phyloP scores from a whole-genome alignment of 2,329 filamentous ascomycete genomes.

The Thermothelomyces thermophilus region DNA sequence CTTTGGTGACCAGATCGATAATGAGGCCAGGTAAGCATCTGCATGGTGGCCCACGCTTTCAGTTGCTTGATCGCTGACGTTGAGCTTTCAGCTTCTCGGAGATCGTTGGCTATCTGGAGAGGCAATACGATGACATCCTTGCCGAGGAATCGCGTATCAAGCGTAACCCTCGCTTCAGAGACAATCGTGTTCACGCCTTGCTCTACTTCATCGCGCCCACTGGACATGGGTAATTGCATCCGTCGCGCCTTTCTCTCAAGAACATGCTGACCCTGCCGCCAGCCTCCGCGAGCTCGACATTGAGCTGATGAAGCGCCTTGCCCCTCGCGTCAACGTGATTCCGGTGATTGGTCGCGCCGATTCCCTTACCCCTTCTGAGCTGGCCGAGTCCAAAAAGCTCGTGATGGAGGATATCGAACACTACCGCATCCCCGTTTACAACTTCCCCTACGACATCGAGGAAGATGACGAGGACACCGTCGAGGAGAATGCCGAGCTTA shows the following conservation, averaged over 20 bases:
- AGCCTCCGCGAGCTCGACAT: constrained; percentile 98
- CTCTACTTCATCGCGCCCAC: constrained; percentile 99
- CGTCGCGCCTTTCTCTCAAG: constrained; percentile 1
- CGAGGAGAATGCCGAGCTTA: constrained; percentile 95
- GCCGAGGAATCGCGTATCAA: constrained; percentile 99
- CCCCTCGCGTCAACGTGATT: constrained; percentile 96
- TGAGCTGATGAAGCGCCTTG: constrained; percentile 98
- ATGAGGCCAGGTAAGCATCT: constrained; percentile 78
- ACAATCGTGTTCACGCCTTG: constrained; percentile 96
- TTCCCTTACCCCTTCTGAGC: constrained; percentile 89
- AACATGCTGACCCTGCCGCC: constrained; percentile 17
- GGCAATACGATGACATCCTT: constrained; percentile 98
- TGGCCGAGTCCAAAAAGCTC: constrained; percentile 98
- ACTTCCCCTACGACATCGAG: constrained; percentile 99
- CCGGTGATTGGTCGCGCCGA: constrained; percentile 98
- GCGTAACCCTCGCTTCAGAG: constrained; percentile 99
- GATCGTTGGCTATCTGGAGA: constrained; percentile 96
- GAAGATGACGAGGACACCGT: constrained; percentile 99
- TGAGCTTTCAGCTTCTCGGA: constrained; percentile 95
- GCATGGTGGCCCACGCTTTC: too few species aligned
- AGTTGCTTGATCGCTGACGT: too few species aligned
- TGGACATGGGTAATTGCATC: constrained; percentile 70
- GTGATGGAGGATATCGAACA: constrained; percentile 99
- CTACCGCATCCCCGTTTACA: constrained; percentile 99
- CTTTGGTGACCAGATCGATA: constrained; percentile 98